phyloP scores from a whole-genome alignment of 2,329 filamentous ascomycete species.

The Aspergillus intermedius region DNA sequence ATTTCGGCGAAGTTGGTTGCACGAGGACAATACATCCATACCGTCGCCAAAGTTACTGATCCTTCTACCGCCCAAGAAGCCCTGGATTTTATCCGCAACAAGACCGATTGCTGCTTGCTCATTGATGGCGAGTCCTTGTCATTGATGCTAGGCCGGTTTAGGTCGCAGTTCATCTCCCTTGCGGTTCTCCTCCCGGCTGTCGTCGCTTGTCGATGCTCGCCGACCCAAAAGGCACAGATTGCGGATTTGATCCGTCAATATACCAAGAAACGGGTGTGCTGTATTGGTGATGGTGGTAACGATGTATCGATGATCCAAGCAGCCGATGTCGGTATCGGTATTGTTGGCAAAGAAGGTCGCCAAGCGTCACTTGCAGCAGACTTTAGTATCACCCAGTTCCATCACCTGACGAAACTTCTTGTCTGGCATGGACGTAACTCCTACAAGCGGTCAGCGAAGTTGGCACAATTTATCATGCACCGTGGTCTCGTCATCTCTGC shows the following conservation, averaged over 20 bases:
- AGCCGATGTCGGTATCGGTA: constrained; percentile 93
- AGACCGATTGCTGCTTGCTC: constrained; percentile 77
- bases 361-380: constrained; percentile 93
- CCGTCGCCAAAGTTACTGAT: constrained; percentile 74
- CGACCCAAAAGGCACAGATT: constrained; percentile 92
- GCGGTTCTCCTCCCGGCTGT: constrained; percentile 86
- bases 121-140: constrained; percentile 90
- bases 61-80: constrained; percentile 82
- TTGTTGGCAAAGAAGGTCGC: constrained; percentile 93
- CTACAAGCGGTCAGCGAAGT: constrained; percentile 91
- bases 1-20: constrained; percentile 91
- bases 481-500: constrained; percentile 91
- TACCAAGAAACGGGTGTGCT: constrained; percentile 93
- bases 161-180: constrained; percentile 76
- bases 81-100: constrained; percentile 79
- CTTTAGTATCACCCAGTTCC: constrained; percentile 94
- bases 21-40: constrained; percentile 91
- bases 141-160: constrained; percentile 75
- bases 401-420: constrained; percentile 89
- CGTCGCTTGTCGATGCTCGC: constrained; percentile 92
- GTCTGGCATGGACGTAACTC: constrained; percentile 98
- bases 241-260: constrained; percentile 82
- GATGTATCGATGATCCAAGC: constrained; percentile 99
- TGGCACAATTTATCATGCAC: constrained; percentile 97
- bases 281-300: constrained; percentile 96